Conservation (phyloP, 805 yeast species). For the Yarrowia sp. region DNA sequence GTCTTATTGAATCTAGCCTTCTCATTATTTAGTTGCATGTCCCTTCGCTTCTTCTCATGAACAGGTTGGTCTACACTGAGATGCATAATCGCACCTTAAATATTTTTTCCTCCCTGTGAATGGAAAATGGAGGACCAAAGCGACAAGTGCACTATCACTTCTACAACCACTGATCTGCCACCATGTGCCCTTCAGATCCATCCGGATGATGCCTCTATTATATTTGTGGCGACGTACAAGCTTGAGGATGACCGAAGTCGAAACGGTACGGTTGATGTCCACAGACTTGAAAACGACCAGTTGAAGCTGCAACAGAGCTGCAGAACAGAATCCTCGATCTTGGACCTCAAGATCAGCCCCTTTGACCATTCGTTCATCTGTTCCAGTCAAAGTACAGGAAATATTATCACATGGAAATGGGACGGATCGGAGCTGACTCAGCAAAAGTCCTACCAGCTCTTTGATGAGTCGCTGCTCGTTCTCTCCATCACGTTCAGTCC, state of each 20-base stretch:
- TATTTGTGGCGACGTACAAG: conserved; percentile 78
- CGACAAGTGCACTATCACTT: conserved; percentile 3
- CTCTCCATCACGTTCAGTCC: conserved; percentile 65
- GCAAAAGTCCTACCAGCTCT: conserved; percentile 44
- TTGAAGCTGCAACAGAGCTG: conserved; percentile 28
- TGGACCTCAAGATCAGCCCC: conserved; percentile 72
- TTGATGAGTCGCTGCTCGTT: conserved; percentile 50
- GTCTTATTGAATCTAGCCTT: neutral
- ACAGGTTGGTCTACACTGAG: neutral
- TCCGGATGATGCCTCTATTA: conserved; percentile 46
- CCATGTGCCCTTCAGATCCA: conserved; percentile 76
- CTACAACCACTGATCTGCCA: conserved; percentile 51
- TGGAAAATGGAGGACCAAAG: conserved; percentile 18
- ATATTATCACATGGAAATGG: conserved; percentile 57
- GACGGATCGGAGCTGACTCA: conserved; percentile 27
- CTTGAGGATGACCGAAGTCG: conserved; percentile 60
- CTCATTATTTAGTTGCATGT: neutral
- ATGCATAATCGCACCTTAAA: conserved; percentile 13
- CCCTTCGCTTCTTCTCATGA: neutral
- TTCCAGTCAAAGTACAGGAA: conserved; percentile 81
- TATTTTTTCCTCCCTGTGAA: neutral
- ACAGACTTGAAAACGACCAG: conserved; percentile 42
- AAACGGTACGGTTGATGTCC: conserved; percentile 59
- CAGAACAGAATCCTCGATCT: conserved; percentile 47
- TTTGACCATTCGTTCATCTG: conserved; percentile 47